phyloP scores from a whole-genome alignment of 164 flowering plant species.

The Akebia trifoliata region DNA sequence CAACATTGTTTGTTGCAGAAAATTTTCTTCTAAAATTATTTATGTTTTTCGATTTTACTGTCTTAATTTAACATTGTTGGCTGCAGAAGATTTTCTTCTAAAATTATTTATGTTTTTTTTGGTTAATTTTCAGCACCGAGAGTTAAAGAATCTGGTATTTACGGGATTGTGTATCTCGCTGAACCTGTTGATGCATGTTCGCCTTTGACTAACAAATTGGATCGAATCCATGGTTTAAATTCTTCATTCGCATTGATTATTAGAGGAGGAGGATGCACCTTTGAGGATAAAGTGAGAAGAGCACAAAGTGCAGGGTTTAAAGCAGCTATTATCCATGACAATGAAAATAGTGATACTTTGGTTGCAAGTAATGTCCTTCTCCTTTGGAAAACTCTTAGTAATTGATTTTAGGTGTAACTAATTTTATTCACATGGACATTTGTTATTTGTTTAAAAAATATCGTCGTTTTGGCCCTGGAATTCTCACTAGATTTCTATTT shows the following conservation, averaged over 20 bases:
- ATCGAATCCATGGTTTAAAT: slow-evolving; percentile 6
- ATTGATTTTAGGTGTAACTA: too few relatives aligned
- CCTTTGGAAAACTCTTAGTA: background rate
- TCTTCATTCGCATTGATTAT: slow-evolving; percentile 61
- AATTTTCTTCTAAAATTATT: background rate
- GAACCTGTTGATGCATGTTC: slow-evolving; percentile 85
- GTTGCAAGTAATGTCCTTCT: slow-evolving; percentile 66
- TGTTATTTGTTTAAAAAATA: too few relatives aligned
- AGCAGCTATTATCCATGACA: slow-evolving; percentile 80
- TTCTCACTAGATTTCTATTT: too few relatives aligned
- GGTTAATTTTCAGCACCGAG: slow-evolving; percentile 77
- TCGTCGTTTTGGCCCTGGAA: too few relatives aligned
- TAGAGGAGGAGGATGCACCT: slow-evolving; percentile 89
- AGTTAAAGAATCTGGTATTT: slow-evolving; percentile 53
- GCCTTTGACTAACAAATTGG: slow-evolving; percentile 41
- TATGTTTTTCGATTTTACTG: too few relatives aligned
- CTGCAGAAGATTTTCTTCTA: background rate
- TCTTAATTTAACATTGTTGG: too few relatives aligned
- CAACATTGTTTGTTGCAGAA: too few relatives aligned
- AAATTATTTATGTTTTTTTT: too few relatives aligned
- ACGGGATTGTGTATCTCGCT: slow-evolving; percentile 63
- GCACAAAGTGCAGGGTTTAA: slow-evolving; percentile 84
- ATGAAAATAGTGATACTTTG: slow-evolving; percentile 49
- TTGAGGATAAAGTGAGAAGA: slow-evolving; percentile 80
- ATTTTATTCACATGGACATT: too few relatives aligned